These are phyloP conservation scores for Geosmithia morbida DNA, from an alignment of 2,329 filamentous ascomycete species.

Conservation along the genomic window DNA sequence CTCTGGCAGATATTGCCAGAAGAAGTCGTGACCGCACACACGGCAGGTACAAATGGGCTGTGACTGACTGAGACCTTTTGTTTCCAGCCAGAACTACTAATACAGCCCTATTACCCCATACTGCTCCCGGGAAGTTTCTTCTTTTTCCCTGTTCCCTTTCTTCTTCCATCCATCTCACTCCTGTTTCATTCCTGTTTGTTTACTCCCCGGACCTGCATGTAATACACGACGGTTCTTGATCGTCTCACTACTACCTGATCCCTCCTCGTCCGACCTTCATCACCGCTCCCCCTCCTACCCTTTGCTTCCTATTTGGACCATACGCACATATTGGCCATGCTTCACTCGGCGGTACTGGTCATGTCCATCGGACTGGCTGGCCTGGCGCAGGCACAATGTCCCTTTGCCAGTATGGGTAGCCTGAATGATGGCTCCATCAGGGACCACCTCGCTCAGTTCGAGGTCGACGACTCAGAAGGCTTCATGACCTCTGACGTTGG, in stretches of 20 bases:
- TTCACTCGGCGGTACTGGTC: slow-evolving; percentile 5
- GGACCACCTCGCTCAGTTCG: slow-evolving; percentile 17
- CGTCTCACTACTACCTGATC: too few relatives aligned
- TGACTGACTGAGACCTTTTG: too few relatives aligned
- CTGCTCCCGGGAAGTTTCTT: too few relatives aligned
- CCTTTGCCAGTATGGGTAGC: slow-evolving; percentile 14
- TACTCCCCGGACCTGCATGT: too few relatives aligned
- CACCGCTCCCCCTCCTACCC: too few relatives aligned
- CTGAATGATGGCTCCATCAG: slow-evolving; percentile 14
- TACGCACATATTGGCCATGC: neutral
- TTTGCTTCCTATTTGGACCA: neutral
- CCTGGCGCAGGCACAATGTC: slow-evolving; percentile 15
- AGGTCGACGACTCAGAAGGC: slow-evolving; percentile 36
- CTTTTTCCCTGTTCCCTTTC: neutral
- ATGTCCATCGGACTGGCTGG: slow-evolving; percentile 11
- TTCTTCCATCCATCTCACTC: neutral
- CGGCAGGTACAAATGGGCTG: too few relatives aligned
- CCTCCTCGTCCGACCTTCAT: too few relatives aligned
- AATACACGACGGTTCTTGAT: too few relatives aligned
- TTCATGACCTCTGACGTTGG: slow-evolving; percentile 54
- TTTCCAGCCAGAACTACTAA: too few relatives aligned
- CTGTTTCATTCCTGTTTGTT: neutral
- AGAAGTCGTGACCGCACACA: too few relatives aligned
- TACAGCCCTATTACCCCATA: too few relatives aligned
- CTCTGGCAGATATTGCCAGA: too few relatives aligned